These are phyloP conservation scores for Beauveria sp. DNA, from an alignment of 2,329 filamentous ascomycete genomes.

Conservation along the genomic window DNA sequence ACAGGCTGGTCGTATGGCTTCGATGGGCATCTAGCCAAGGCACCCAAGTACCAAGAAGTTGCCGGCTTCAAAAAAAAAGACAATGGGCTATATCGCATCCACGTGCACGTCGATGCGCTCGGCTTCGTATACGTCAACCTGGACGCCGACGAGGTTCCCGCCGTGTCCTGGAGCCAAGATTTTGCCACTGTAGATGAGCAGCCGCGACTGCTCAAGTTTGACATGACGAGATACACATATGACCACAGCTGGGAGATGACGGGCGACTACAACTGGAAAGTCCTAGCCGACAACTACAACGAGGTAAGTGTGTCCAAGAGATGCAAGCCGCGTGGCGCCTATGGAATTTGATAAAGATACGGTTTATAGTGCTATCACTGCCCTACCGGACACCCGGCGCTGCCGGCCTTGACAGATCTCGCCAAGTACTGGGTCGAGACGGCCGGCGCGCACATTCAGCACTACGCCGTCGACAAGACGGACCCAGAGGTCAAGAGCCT, in stretches of 20 bases:
- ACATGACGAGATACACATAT: conserved; percentile 21
- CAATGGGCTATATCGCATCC: conserved; percentile 38
- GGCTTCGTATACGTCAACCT: conserved; percentile 46
- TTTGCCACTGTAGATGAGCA: conserved; percentile 23
- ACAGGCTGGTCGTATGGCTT: conserved; percentile 37
- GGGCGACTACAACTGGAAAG: conserved; percentile 32
- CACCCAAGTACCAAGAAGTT: conserved; percentile 33
- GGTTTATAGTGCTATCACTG: conserved; percentile 36
- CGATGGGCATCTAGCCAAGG: conserved; percentile 36
- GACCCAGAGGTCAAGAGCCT: conserved; percentile 25
- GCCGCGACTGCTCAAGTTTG: conserved; percentile 17
- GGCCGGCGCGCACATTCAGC: conserved; percentile 34
- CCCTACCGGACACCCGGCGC: conserved; percentile 49
- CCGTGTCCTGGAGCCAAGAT: conserved; percentile 35
- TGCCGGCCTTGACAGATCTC: conserved; percentile 47
- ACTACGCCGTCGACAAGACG: conserved; percentile 27
- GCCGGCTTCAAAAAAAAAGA: conserved; percentile 30
- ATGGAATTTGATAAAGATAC: too few relatives aligned
- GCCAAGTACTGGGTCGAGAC: conserved; percentile 45
- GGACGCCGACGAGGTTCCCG: conserved; percentile 28
- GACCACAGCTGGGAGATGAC: conserved; percentile 26
- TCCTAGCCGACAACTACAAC: conserved; percentile 40
- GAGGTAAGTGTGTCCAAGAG: conserved; percentile 15
- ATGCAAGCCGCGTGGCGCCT: too few relatives aligned
- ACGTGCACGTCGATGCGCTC: conserved; percentile 35